A percentile compares a stretch with the other conserved stretches of the same genome.
These are phyloP conservation scores for Lichtheimia ornata DNA, from an alignment of 371 early-diverging fungal genomes.

Conservation along the genomic window DNA sequence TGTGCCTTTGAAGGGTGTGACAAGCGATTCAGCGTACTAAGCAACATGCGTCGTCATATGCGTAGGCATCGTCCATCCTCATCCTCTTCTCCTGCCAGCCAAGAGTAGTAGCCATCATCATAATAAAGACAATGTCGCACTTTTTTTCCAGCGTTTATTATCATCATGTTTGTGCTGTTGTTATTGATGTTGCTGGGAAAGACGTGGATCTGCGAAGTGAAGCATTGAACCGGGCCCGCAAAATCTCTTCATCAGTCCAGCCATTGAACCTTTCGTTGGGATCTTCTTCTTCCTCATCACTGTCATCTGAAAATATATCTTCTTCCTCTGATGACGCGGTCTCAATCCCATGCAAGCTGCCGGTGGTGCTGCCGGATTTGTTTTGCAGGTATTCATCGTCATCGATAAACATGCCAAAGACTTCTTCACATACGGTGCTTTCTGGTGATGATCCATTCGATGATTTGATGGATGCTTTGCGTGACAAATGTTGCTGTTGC, in stretches of 20 bases:
- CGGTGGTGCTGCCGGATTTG: neutral
- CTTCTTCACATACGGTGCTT: constrained; percentile 33
- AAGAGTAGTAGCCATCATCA: neutral
- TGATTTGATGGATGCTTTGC: constrained; percentile 15
- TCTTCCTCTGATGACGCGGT: constrained; percentile 10
- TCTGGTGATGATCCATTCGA: constrained; percentile 18
- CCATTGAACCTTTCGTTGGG: constrained; percentile 31
- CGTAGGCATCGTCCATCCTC: constrained; percentile 26
- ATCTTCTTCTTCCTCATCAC: constrained; percentile 21
- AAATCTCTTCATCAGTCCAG: constrained; percentile 52
- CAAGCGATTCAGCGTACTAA: constrained; percentile 66
- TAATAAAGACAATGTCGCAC: neutral
- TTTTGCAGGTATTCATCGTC: constrained; percentile 20
- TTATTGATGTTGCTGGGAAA: neutral
- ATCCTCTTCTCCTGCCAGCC: neutral
- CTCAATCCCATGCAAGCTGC: neutral
- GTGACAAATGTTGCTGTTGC: neutral
- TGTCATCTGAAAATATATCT: constrained; percentile 22
- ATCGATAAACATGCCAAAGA: constrained; percentile 47
- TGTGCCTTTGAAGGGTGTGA: constrained; percentile 64
- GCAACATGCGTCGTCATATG: constrained; percentile 73
- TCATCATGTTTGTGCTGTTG: neutral
- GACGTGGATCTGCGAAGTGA: neutral
- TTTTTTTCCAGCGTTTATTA: neutral
- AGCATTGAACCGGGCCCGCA: constrained; percentile 24